phyloP scores from a whole-genome alignment of 1,139 yeast genomes.

The Zygoascus sp. region DNA sequence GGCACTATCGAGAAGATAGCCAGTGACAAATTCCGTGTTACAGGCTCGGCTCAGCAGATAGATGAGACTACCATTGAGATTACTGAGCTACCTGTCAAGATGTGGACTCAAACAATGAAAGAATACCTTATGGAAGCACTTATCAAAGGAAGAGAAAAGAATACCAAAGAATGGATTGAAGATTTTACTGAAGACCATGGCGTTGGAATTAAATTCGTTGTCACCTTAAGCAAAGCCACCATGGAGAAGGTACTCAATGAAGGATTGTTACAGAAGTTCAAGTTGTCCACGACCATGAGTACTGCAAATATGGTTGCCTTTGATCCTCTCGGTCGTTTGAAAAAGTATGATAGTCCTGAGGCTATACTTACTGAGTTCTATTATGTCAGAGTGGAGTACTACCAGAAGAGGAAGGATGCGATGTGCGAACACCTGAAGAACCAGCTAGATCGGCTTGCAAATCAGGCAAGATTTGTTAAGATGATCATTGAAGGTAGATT shows the following conservation, averaged over 20 bases:
- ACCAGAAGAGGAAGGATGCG: conserved; percentile 85
- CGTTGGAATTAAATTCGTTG: conserved; percentile 69
- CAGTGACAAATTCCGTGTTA: conserved; percentile 64
- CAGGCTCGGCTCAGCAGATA: conserved; percentile 75
- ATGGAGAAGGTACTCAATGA: conserved; percentile 71
- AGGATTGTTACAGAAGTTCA: conserved; percentile 82
- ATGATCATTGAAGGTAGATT: conserved; percentile 76
- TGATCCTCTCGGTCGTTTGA: conserved; percentile 87
- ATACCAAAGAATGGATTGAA: conserved; percentile 71
- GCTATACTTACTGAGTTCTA: conserved; percentile 84
- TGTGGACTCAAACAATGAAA: conserved; percentile 90
- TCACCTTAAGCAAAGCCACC: conserved; percentile 70
- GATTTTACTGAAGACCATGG: conserved; percentile 96
- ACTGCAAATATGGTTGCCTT: conserved; percentile 92
- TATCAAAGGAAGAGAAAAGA: conserved; percentile 27
- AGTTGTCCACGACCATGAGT: conserved; percentile 62
- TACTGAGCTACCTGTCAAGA: conserved; percentile 86
- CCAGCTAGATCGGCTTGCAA: conserved; percentile 66
- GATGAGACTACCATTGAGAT: conserved; percentile 81
- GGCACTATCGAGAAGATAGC: conserved; percentile 64
- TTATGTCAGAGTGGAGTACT: conserved; percentile 79
- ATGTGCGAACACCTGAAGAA: conserved; percentile 66
- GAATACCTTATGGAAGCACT: conserved; percentile 75
- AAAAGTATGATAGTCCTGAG: conserved; percentile 67
- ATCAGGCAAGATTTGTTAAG: conserved; percentile 89